phyloP scores from a whole-genome alignment of 208 protist genomes.

The Acanthamoeba quina region DNA sequence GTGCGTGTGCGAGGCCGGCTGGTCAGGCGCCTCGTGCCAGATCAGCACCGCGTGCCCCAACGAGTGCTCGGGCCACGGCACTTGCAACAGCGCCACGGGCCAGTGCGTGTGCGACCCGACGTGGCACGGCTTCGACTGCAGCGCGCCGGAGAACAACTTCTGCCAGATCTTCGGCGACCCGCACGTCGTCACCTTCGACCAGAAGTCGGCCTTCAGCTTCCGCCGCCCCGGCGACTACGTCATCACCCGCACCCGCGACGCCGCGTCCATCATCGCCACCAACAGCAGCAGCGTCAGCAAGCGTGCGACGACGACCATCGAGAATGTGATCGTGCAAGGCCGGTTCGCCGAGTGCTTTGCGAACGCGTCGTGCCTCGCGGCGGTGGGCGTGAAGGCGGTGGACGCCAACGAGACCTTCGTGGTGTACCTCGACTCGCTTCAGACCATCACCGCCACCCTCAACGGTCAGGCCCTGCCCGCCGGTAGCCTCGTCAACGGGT shows the following conservation, averaged over 20 bases:
- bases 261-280: background rate
- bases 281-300: background rate
- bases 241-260: conserved; percentile 8
- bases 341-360: conserved; percentile 13
- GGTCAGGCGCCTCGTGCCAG: background rate
- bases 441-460: background rate
- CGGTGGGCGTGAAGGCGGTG: background rate
- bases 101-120: conserved; percentile 10
- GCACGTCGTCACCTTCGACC: conserved; percentile 11
- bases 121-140: conserved; percentile 34
- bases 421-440: background rate
- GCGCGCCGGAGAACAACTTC: conserved; percentile 15
- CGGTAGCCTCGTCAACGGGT: background rate
- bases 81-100: background rate
- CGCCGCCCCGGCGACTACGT: conserved; percentile 35
- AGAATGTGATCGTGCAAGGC: background rate
- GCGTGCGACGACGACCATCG: conserved; percentile 1
- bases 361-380: conserved; percentile 11
- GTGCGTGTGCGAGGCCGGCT: conserved; percentile 43
- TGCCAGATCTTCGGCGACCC: conserved; percentile 62
- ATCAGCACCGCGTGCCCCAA: conserved; percentile 40
- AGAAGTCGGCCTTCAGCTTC: conserved; percentile 43
- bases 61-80: conserved; percentile 40
- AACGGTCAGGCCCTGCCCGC: background rate
- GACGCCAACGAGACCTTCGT: conserved; percentile 24